These are phyloP conservation scores for Vaccinium macrocarpon DNA, from an alignment of 148 eudicot genomes.

Conservation along the genomic window DNA sequence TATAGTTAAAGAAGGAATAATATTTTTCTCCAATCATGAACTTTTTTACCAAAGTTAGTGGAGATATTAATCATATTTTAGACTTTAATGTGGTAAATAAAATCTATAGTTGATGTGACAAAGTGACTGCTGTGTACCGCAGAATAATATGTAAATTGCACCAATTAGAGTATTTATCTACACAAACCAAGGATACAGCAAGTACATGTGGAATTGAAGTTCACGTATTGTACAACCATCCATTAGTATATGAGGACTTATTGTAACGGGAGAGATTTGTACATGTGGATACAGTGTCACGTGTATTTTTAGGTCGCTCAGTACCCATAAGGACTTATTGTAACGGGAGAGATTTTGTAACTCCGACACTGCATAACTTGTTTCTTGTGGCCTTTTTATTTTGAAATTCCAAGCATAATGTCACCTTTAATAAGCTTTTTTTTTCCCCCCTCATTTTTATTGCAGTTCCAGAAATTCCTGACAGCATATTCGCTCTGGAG, in stretches of 20 bases:
- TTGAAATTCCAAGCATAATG: not conserved
- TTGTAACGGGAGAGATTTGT: too few relatives aligned
- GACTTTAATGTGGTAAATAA: not conserved
- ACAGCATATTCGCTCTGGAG: slow-evolving; percentile 52
- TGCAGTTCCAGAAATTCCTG: slow-evolving; percentile 67
- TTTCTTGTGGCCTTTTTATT: not conserved
- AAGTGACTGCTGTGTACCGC: not conserved
- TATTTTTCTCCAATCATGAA: too few relatives aligned
- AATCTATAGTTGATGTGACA: not conserved
- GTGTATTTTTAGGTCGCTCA: not conserved
- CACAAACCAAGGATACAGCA: not conserved
- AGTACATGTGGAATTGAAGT: too few relatives aligned
- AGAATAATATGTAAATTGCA: not conserved
- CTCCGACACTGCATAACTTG: not conserved
- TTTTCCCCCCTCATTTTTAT: not conserved
- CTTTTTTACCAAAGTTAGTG: too few relatives aligned
- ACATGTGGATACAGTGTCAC: too few relatives aligned
- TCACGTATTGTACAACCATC: not conserved
- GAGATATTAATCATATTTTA: not conserved
- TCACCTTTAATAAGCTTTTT: not conserved
- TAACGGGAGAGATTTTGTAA: not conserved
- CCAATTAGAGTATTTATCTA: not conserved
- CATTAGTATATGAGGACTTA: not conserved
- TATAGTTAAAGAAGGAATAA: too few relatives aligned
- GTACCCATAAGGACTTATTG: not conserved